Conservation (phyloP, 495 filamentous ascomycete species). For the Lophiotrema nucula region DNA sequence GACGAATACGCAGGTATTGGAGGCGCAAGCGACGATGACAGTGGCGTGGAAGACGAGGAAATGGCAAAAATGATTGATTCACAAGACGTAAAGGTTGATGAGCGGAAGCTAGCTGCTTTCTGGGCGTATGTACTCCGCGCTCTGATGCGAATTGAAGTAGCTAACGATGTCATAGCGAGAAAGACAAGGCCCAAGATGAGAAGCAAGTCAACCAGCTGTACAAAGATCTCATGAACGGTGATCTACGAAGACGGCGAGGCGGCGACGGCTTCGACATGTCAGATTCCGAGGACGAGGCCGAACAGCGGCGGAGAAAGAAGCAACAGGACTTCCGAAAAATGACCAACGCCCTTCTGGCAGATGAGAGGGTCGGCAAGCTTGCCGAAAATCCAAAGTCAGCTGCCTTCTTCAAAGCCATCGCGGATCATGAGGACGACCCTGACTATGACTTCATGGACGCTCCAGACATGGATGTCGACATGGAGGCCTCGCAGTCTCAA, state of each 20-base stretch:
- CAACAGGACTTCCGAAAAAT: slow-evolving; percentile 86
- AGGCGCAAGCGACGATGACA: slow-evolving; percentile 84
- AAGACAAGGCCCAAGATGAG: slow-evolving; percentile 68
- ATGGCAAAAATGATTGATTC: slow-evolving; percentile 90
- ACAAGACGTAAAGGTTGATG: slow-evolving; percentile 66
- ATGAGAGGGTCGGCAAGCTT: slow-evolving; percentile 86
- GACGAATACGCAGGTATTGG: slow-evolving; percentile 97
- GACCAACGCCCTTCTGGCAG: slow-evolving; percentile 83
- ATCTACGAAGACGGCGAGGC: slow-evolving; percentile 73
- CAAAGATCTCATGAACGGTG: slow-evolving; percentile 85
- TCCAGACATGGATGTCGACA: slow-evolving; percentile 46
- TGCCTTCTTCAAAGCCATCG: slow-evolving; percentile 86
- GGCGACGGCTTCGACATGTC: slow-evolving; percentile 74
- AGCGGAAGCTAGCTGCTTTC: slow-evolving; percentile 76
- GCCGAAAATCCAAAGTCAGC: slow-evolving; percentile 82
- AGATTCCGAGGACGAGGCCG: slow-evolving; percentile 80
- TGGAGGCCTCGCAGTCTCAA: slow-evolving; percentile 46
- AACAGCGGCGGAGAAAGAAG: slow-evolving; percentile 75
- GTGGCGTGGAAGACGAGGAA: slow-evolving; percentile 66
- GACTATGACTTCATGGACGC: slow-evolving; percentile 67
- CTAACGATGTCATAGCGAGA: slow-evolving; percentile 51
- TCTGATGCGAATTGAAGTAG: not conserved
- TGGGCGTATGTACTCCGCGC: slow-evolving; percentile 69
- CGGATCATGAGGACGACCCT: slow-evolving; percentile 77
- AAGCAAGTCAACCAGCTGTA: slow-evolving; percentile 85